Base-by-base conservation (phyloP, 768 basidiomycete genomes). In the Lenzites betulinus region DNA sequence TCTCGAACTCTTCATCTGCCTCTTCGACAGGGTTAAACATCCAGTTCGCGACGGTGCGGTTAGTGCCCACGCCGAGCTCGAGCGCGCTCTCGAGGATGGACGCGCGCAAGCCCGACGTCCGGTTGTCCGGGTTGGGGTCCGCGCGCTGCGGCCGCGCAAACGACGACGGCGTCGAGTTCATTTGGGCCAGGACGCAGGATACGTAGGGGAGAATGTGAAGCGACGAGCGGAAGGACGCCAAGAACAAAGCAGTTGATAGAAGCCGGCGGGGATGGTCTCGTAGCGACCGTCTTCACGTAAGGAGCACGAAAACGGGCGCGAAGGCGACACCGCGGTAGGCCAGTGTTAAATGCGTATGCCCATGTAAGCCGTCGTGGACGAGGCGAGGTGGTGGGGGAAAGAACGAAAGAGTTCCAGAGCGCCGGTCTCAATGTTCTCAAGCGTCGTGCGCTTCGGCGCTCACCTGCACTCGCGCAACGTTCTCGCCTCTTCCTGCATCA, bases 11-110 rank as follows among this genome's bases (percentile, higher is more conserved):
- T 16, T 83, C 82, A 58, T 85, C 87, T 60, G 82, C 86, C 42
- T 77, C 75, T 26, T 83, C 64, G 1, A 84, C 74, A 47, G 86
- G 83, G 59, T 82, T 85, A 71, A 90, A 90, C 69, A 91, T 88
- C 85, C 89, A 89, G 61, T 86, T 77, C 6, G 87, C 81, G 20
- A 90, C 83, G 26, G 83, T 78, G 18, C 79, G 76, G 62, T 82
- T 88, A 35, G 73, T 79, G 33, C 81, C 81, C 20, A 90, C 69
- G 3, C 89, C 89, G 13, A 91, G 80, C 69, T 88, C 76, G 39
- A 90, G 77, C 7, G 89, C 89, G 7, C 80, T 86, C 67, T 91
- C 88, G 41, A 90, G 81, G 23, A 91, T 88, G 16, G 88, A 90
- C 1, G 89, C 88, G 16, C 89, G 81, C 20, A 90, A 76, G 15